Percentiles rank a stretch among this genome's conserved stretches.
These are phyloP conservation scores for Rhodotorula sp. DNA, from an alignment of 1,284 basidiomycete species.

Conservation along the genomic window DNA sequence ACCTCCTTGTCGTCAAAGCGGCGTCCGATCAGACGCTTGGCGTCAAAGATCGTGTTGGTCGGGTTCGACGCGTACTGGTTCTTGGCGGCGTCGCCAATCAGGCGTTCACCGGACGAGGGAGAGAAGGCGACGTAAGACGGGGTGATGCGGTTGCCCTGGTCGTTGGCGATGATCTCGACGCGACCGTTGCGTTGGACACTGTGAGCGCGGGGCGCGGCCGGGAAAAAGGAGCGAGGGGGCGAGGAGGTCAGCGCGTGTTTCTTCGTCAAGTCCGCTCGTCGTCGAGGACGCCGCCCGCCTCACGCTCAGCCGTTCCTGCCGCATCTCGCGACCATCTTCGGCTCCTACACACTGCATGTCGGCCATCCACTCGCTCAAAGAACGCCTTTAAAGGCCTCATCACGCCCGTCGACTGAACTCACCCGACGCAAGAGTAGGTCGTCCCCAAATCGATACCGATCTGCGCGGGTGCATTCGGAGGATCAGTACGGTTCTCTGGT, in stretches of 20 bases:
- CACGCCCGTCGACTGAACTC: slow-evolving; percentile 34
- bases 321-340: not conserved
- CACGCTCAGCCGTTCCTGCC: not conserved
- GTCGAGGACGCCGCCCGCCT: not conserved
- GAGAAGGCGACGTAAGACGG: slow-evolving; percentile 81
- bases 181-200: slow-evolving; percentile 89
- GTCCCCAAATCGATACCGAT: slow-evolving; percentile 60
- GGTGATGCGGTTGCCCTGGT: slow-evolving; percentile 95
- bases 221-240: not conserved
- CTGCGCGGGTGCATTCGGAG: not conserved
- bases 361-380: not conserved
- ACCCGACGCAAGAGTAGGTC: slow-evolving; percentile 60
- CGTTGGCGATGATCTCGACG: slow-evolving; percentile 87
- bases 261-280: not conserved
- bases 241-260: not conserved
- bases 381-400: not conserved
- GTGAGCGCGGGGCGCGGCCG: not conserved
- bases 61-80: slow-evolving; percentile 67
- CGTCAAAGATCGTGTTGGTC: slow-evolving; percentile 93
- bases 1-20: slow-evolving; percentile 76
- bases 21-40: slow-evolving; percentile 89
- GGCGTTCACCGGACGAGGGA: slow-evolving; percentile 73
- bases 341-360: not conserved
- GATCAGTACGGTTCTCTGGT: not conserved
- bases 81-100: slow-evolving; percentile 64